Evolutionary conservation across 306 rosid species (phyloP).

Genomic region (Echinosophora koreensis): DNA sequence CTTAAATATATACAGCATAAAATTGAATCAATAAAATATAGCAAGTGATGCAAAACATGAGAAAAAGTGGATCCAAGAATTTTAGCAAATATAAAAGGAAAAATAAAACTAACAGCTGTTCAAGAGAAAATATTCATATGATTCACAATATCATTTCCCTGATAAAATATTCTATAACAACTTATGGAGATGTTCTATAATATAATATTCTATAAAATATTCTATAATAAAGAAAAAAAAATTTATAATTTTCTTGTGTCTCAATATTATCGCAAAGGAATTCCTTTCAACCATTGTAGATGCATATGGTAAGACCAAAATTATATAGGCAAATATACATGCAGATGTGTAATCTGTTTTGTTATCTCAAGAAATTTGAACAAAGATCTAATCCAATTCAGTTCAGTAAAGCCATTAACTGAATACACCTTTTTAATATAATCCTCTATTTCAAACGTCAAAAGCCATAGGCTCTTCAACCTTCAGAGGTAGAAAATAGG

Average conservation of each 20-base stretch:
- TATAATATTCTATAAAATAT: background rate
- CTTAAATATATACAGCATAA: conserved; percentile 50
- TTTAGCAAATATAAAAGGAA: conserved; percentile 23
- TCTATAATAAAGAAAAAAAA: background rate
- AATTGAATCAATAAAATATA: conserved; percentile 40
- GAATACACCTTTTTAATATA: background rate
- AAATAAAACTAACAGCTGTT: conserved; percentile 24
- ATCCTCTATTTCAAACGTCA: conserved; percentile 17
- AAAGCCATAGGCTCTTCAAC: background rate
- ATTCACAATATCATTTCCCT: conserved; percentile 14
- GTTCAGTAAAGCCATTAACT: conserved; percentile 19
- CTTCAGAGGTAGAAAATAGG: conserved; percentile 12
- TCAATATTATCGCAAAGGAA: background rate
- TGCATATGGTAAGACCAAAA: conserved; percentile 9
- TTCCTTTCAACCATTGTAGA: conserved; percentile 29
- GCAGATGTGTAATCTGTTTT: background rate
- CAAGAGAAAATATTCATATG: conserved; percentile 19
- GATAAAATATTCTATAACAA: conserved; percentile 15
- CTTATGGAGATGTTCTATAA: conserved; percentile 8
- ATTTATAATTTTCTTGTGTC: conserved; percentile 1
- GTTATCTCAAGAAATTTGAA: conserved; percentile 4
- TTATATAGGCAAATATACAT: background rate
- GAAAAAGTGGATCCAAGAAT: conserved; percentile 21
- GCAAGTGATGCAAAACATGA: conserved; percentile 30
- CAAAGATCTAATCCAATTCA: conserved; percentile 25